Evolutionary conservation across 2,329 filamentous ascomycete species (phyloP).

Genomic region (Claviceps sorghi): DNA sequence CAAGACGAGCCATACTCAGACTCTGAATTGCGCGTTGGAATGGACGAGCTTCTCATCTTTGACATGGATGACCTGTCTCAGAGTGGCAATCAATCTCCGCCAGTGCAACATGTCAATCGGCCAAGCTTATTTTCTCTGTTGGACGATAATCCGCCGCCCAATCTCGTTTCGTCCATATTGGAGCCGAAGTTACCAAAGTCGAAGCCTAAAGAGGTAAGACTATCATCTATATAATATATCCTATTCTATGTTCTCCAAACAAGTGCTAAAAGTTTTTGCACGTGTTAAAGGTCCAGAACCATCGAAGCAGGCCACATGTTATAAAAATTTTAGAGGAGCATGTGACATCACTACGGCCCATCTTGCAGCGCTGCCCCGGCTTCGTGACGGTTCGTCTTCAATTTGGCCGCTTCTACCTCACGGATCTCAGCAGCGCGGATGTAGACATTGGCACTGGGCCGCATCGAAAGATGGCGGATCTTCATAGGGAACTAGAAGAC

Average conservation of each 20-base stretch:
- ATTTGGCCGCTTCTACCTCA: constrained; percentile 18
- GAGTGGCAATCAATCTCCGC: neutral
- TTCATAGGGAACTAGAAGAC: neutral
- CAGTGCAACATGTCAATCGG: neutral
- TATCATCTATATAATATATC: neutral
- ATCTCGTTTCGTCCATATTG: neutral
- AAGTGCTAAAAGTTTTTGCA: neutral
- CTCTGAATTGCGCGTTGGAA: neutral
- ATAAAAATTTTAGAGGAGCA: constrained; percentile 5
- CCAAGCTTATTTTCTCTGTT: neutral
- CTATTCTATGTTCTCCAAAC: neutral
- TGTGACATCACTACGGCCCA: constrained; percentile 7
- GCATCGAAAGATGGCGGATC: constrained; percentile 6
- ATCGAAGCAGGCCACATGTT: constrained; percentile 5
- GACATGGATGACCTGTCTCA: neutral
- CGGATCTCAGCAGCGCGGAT: constrained; percentile 7
- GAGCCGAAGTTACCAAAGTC: neutral
- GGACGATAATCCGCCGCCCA: neutral
- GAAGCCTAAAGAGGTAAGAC: neutral
- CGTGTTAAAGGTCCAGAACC: neutral
- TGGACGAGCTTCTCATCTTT: constrained; percentile 1
- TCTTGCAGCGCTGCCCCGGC: constrained; percentile 14
- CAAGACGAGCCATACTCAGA: neutral
- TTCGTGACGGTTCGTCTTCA: constrained; percentile 11
- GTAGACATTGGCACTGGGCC: constrained; percentile 12